Evolutionary conservation across 2,329 filamentous ascomycete genomes (phyloP), one percentile per base, ranked within the genome.

Genomic region (Samsoniella hepiali): DNA sequence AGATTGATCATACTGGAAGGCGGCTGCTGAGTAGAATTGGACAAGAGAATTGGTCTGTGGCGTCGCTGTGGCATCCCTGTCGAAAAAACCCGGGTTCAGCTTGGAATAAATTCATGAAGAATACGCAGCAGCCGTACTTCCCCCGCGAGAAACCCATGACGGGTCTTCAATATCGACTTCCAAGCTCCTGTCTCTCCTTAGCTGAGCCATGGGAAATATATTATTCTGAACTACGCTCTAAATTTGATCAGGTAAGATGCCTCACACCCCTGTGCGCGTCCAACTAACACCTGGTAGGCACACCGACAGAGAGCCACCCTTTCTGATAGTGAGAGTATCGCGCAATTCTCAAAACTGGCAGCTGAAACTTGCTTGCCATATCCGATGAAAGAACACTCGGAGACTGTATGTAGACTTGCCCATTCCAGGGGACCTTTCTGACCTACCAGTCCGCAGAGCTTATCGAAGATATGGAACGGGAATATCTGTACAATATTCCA

Each of bases 101-200:
- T 11, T 66, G 66, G 63, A 67, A 66, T 53, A 66, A 64, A 40
- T 65, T 65, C 27, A 60, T 57, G 27, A 64, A 55, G 36, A 66
- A 66, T 42, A n/a, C 38, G 4, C 55, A 60, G 17, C 62, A 31
- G 8, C 62, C 65, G 9, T 53, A 60, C 9, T 64, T 64, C 45
- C 36, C 62, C n/a, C 51, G 17, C 5, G 17, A 58, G 22, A 54
- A 22, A n/a, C 2, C 27, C 3, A 17, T 6, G 36, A 22, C 10
- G 13, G 27, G 11, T 40, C 44, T 44, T 53, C 38, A 34, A 15
- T 58, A 55, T 45, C 31, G 45, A 17, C 27, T 65, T n/a, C 64
- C 64, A n/a, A 56, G 47, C 36, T 65, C 64, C 17, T 58, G 55
- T 31, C 47, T 62, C 47, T 31, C 57, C 11, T 51, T 65, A 36